phyloP scores from a whole-genome alignment of 139 green algal genomes.

The Yamagishiella unicocca region DNA sequence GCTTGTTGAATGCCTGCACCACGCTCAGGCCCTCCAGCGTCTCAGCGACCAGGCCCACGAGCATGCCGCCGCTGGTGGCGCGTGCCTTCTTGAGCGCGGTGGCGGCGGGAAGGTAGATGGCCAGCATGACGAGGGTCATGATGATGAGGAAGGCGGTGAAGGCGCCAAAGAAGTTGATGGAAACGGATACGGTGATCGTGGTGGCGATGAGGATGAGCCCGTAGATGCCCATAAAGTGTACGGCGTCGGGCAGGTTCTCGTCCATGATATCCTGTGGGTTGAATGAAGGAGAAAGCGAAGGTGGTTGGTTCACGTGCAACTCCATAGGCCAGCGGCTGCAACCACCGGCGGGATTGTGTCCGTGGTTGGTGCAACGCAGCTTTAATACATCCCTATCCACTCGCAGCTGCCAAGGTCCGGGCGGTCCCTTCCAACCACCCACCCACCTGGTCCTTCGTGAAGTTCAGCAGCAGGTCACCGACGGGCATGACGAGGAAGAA shows the following conservation, averaged over 20 bases:
- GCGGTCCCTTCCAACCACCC: neutral
- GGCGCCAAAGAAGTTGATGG: slow-evolving; percentile 70
- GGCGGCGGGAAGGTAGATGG: slow-evolving; percentile 73
- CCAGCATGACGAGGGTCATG: slow-evolving; percentile 65
- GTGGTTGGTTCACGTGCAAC: no score
- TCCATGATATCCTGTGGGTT: slow-evolving; percentile 71
- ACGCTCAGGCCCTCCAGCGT: slow-evolving; percentile 70
- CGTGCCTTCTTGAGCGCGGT: slow-evolving; percentile 72
- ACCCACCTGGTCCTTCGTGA: slow-evolving; percentile 66
- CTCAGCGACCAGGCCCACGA: slow-evolving; percentile 74
- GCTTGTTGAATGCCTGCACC: slow-evolving; percentile 68
- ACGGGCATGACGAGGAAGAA: slow-evolving; percentile 78
- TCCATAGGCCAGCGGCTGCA: no score
- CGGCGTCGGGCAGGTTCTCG: slow-evolving; percentile 68
- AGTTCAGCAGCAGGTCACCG: slow-evolving; percentile 74
- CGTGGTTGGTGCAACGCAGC: neutral
- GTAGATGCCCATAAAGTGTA: slow-evolving; percentile 76
- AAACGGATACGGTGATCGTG: slow-evolving; percentile 69
- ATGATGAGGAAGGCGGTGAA: slow-evolving; percentile 68
- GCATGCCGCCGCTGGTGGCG: slow-evolving; percentile 56
- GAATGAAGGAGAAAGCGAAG: neutral
- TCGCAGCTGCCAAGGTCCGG: neutral
- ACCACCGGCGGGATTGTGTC: neutral
- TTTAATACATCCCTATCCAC: no score
- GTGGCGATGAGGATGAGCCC: slow-evolving; percentile 73